Conservation (phyloP, 495 filamentous ascomycete genomes). For the Trichocladium uniseriatum region DNA sequence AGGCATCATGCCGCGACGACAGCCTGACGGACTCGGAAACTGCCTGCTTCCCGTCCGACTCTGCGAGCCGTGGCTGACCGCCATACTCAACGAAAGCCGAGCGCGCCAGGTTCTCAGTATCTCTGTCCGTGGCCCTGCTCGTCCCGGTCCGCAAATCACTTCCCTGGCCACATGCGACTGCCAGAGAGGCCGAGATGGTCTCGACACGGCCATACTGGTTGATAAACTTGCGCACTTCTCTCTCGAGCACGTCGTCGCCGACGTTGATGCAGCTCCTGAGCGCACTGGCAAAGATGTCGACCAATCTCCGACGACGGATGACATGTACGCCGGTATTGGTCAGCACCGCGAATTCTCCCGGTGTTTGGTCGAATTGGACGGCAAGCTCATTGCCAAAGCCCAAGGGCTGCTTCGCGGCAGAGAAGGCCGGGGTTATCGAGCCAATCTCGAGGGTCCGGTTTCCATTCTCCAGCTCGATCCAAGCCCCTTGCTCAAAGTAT, state of each 20-base stretch:
- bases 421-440: conserved; percentile 58
- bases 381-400: conserved; percentile 95
- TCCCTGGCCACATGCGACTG: conserved; percentile 92
- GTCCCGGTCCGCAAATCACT: conserved; percentile 62
- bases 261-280: conserved; percentile 51
- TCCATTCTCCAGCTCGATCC: conserved; percentile 51
- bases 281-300: conserved; percentile 83
- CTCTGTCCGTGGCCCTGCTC: conserved; percentile 65
- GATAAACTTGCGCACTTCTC: conserved; percentile 72
- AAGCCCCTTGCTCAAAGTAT: conserved; percentile 63
- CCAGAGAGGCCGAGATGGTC: conserved; percentile 79
- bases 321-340: conserved; percentile 84
- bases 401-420: conserved; percentile 55
- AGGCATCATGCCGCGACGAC: conserved; percentile 79
- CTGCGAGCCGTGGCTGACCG: conserved; percentile 67
- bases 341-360: conserved; percentile 77
- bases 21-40: conserved; percentile 72
- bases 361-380: conserved; percentile 76
- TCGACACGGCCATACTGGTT: conserved; percentile 75
- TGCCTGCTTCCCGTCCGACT: conserved; percentile 54
- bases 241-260: conserved; percentile 70
- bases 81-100: conserved; percentile 84
- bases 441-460: conserved; percentile 68
- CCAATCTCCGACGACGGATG: conserved; percentile 69
- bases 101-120: conserved; percentile 72